Conservation (phyloP, 768 basidiomycete species). For the Phlebiopsis flavidoalba region DNA sequence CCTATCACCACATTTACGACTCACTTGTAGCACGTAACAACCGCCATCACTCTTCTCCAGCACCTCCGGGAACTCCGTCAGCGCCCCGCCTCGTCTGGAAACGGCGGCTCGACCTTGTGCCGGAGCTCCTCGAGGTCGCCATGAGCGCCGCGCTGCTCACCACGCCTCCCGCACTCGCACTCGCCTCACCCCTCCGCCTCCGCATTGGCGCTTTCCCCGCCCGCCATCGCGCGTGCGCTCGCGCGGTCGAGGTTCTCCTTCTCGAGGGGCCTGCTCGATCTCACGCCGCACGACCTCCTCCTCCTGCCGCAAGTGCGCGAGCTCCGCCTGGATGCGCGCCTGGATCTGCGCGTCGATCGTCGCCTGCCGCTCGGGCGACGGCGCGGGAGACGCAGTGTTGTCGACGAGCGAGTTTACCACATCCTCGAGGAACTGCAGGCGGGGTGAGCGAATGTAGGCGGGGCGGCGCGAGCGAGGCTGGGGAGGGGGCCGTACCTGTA, state of each 20-base stretch:
- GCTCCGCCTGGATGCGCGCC: constrained; percentile 63
- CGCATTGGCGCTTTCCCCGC: constrained; percentile 24
- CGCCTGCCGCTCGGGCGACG: constrained; percentile 64
- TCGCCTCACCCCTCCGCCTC: constrained; percentile 29
- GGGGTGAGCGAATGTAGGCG: neutral
- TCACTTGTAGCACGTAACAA: constrained; percentile 74
- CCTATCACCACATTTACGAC: constrained; percentile 20
- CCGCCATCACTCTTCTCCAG: constrained; percentile 51
- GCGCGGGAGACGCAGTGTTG: constrained; percentile 46
- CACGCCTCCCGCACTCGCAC: constrained; percentile 30
- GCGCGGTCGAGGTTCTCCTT: constrained; percentile 86
- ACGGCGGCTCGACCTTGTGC: constrained; percentile 65
- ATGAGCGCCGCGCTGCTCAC: constrained; percentile 59
- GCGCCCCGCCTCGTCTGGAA: constrained; percentile 53
- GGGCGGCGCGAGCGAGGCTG: neutral
- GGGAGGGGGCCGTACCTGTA: constrained; percentile 27
- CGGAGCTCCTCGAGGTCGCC: constrained; percentile 72
- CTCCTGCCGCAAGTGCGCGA: constrained; percentile 58
- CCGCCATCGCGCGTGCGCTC: constrained; percentile 46
- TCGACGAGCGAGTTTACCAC: constrained; percentile 78
- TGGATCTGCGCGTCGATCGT: constrained; percentile 72
- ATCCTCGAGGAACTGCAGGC: constrained; percentile 71
- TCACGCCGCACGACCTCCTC: constrained; percentile 66
- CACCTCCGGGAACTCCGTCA: constrained; percentile 51
- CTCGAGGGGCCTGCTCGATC: constrained; percentile 76